phyloP scores from a whole-genome alignment of 2,329 filamentous ascomycete species.

The Claviceps paspali region DNA sequence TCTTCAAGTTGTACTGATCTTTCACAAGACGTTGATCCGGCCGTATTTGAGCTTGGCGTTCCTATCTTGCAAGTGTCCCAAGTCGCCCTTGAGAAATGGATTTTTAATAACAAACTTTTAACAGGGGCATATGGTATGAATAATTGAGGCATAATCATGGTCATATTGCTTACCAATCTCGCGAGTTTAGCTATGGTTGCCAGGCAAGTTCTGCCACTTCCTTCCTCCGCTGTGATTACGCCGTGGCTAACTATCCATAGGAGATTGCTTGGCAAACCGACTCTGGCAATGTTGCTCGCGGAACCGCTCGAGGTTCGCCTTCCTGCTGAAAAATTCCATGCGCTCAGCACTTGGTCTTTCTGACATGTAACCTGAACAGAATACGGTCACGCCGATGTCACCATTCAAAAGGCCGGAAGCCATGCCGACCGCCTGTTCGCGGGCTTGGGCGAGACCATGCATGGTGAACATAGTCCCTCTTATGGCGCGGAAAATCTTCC shows the following conservation, averaged over 20 bases:
- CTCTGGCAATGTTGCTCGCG: slow-evolving; percentile 39
- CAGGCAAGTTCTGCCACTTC: neutral
- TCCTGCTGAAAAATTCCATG: neutral
- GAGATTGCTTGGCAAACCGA: slow-evolving; percentile 47
- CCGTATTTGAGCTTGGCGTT: slow-evolving; percentile 21
- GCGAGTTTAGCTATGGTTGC: neutral
- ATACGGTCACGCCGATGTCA: slow-evolving; percentile 44
- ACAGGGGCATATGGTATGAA: slow-evolving; percentile 40
- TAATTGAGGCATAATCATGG: neutral
- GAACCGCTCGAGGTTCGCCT: slow-evolving; percentile 2
- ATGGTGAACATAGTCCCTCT: slow-evolving; percentile 18
- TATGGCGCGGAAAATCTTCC: neutral
- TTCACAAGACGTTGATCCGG: slow-evolving; percentile 53
- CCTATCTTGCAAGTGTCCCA: slow-evolving; percentile 9
- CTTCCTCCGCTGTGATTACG: neutral
- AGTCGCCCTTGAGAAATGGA: neutral
- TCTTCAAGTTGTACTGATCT: neutral
- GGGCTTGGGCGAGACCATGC: slow-evolving; percentile 53
- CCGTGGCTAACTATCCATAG: slow-evolving; percentile 31
- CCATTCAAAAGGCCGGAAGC: slow-evolving; percentile 18
- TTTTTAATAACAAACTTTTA: neutral
- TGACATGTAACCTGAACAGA: neutral
- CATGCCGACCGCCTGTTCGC: slow-evolving; percentile 69
- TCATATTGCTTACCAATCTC: neutral
- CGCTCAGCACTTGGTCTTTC: neutral